phyloP scores from a whole-genome alignment of 306 rosid genomes.

The Vigna mungo region DNA sequence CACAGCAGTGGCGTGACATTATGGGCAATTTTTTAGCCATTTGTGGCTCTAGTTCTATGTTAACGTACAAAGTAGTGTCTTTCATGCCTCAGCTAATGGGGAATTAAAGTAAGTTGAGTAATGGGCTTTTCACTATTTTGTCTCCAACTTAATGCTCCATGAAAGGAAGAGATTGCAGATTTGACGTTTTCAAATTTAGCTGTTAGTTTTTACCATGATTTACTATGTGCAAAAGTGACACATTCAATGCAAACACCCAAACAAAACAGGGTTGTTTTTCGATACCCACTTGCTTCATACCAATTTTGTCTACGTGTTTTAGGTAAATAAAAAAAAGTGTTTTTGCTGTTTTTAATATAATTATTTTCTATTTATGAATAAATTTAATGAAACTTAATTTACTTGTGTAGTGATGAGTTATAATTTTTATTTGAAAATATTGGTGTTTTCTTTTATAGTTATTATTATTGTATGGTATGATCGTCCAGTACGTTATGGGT shows the following conservation, averaged over 20 bases:
- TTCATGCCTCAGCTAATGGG: not conserved
- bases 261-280: not conserved
- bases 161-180: not conserved
- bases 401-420: too few relatives aligned
- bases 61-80: not conserved
- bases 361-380: too few relatives aligned
- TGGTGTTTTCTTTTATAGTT: too few relatives aligned
- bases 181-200: conserved; percentile 9
- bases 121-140: not conserved
- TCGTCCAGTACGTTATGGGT: rapidly evolving
- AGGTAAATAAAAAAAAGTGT: too few relatives aligned
- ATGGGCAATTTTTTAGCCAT: not conserved
- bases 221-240: not conserved
- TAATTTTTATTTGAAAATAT: too few relatives aligned
- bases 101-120: not conserved
- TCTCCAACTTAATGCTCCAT: not conserved
- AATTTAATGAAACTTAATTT: too few relatives aligned
- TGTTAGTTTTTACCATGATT: not conserved
- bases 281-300: not conserved
- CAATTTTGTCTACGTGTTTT: too few relatives aligned
- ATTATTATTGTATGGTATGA: too few relatives aligned
- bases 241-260: not conserved
- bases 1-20: conserved; percentile 2
- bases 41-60: not conserved
- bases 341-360: too few relatives aligned